Conservation (phyloP, 345 rosid species). For the Clausena lansium region DNA sequence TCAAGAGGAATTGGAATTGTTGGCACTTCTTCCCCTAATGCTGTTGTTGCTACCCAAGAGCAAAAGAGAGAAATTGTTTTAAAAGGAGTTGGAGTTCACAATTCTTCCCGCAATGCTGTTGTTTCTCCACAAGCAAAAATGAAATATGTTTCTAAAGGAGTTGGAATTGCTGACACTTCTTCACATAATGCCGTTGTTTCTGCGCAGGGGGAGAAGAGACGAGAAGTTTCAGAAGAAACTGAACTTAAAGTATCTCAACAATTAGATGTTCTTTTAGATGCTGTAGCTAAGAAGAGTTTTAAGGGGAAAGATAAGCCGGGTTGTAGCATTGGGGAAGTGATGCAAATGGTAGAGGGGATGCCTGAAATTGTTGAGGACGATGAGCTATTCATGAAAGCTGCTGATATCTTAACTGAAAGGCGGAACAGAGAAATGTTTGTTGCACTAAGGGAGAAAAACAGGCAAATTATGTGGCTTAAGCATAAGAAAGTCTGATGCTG, state of each 20-base stretch:
- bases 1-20: neutral
- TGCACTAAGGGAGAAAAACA: neutral
- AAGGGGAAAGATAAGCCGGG: constrained; percentile 3
- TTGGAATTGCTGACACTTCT: neutral
- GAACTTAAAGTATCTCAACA: neutral
- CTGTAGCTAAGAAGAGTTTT: neutral
- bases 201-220: neutral
- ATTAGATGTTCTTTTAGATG: neutral
- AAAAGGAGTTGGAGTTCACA: neutral
- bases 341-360: constrained; percentile 1
- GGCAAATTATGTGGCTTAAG: constrained; percentile 8
- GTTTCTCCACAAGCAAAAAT: neutral
- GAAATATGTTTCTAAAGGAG: neutral
- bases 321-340: constrained; percentile 9
- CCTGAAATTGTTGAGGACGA: neutral
- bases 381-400: neutral
- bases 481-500: neutral
- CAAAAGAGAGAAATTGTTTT: neutral
- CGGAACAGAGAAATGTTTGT: constrained; percentile 4
- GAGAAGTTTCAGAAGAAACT: neutral
- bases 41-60: neutral
- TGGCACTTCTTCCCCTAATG: neutral
- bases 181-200: neutral
- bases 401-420: constrained; percentile 9
- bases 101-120: neutral